A percentile compares a stretch with the other conserved stretches of the same genome.
These are phyloP conservation scores for Rhizodiscina lignyota DNA, from an alignment of 495 filamentous ascomycete genomes.

Conservation along the genomic window DNA sequence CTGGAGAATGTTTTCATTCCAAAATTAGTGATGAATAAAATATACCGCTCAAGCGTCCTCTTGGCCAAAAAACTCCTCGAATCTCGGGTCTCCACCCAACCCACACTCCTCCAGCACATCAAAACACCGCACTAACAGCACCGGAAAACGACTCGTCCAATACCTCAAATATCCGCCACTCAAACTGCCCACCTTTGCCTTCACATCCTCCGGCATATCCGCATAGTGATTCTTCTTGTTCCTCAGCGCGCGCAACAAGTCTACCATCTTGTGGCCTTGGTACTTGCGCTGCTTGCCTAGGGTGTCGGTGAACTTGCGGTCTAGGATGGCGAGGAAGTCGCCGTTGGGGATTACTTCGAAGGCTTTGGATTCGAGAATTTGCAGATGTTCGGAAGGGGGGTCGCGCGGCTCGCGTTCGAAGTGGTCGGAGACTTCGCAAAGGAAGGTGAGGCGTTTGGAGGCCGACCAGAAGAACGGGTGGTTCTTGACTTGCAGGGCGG, in stretches of 20 bases:
- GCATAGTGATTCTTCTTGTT: conserved; percentile 53
- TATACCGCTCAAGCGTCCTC: too few relatives aligned
- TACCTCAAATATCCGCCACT: conserved; percentile 77
- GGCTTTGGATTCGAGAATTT: conserved; percentile 42
- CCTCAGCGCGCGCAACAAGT: conserved; percentile 75
- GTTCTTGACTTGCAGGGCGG: conserved; percentile 54
- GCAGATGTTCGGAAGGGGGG: conserved; percentile 50
- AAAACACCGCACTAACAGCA: conserved; percentile 67
- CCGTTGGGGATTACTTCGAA: conserved; percentile 34
- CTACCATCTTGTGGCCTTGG: conserved; percentile 62
- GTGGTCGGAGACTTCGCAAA: conserved; percentile 86
- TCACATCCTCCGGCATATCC: conserved; percentile 26
- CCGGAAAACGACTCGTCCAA: conserved; percentile 70
- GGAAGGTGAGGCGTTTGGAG: conserved; percentile 74
- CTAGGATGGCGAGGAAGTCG: conserved; percentile 66
- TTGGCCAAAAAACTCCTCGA: too few relatives aligned
- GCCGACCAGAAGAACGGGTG: conserved; percentile 94
- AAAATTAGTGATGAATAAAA: too few relatives aligned
- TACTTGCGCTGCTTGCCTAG: conserved; percentile 94
- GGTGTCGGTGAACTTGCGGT: conserved; percentile 66
- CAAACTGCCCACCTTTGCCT: conserved; percentile 30
- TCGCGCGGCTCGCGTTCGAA: conserved; percentile 84
- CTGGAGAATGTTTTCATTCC: too few relatives aligned
- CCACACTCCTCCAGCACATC: conserved; percentile 48
- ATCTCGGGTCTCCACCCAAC: conserved; percentile 51